Percentiles rank a stretch among this genome's conserved stretches.
Conservation (phyloP, 2,329 filamentous ascomycete species). For the Venturia oleaginea region DNA sequence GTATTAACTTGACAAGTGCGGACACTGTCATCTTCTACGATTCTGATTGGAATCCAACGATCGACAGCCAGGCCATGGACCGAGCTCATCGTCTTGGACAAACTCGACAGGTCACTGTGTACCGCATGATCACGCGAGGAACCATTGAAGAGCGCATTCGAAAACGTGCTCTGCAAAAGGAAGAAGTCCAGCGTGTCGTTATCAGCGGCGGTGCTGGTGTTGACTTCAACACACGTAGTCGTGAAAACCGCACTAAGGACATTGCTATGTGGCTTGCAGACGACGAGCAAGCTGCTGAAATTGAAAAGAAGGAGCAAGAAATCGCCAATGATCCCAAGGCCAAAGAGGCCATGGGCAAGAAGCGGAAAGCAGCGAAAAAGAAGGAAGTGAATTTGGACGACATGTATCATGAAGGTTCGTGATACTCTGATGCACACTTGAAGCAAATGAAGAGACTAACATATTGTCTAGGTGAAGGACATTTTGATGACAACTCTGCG, state of each 20-base stretch:
- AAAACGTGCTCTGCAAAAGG: slow-evolving; percentile 93
- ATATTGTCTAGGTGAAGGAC: slow-evolving; percentile 67
- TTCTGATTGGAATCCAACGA: slow-evolving; percentile 45
- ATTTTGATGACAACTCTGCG: slow-evolving; percentile 79
- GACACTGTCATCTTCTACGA: slow-evolving; percentile 99
- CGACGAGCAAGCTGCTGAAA: slow-evolving; percentile 88
- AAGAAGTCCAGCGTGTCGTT: slow-evolving; percentile 95
- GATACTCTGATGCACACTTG: not conserved
- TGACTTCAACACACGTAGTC: slow-evolving; percentile 87
- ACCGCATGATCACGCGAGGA: slow-evolving; percentile 13
- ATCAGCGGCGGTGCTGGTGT: slow-evolving; percentile 83
- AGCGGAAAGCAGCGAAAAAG: slow-evolving; percentile 47
- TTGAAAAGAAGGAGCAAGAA: slow-evolving; percentile 79
- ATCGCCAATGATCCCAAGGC: slow-evolving; percentile 50
- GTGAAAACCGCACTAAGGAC: slow-evolving; percentile 92
- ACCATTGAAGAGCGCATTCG: slow-evolving; percentile 66
- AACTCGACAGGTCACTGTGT: slow-evolving; percentile 10
- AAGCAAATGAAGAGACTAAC: not conserved
- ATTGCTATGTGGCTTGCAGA: slow-evolving; percentile 99
- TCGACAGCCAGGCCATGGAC: slow-evolving; percentile 15
- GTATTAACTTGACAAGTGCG: slow-evolving; percentile 92
- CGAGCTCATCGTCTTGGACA: slow-evolving; percentile 15
- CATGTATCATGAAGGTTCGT: slow-evolving; percentile 87
- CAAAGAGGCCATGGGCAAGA: slow-evolving; percentile 51
- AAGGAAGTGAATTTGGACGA: slow-evolving; percentile 70